phyloP scores from a whole-genome alignment of 164 flowering plant species.

The Tetracentron sinense region DNA sequence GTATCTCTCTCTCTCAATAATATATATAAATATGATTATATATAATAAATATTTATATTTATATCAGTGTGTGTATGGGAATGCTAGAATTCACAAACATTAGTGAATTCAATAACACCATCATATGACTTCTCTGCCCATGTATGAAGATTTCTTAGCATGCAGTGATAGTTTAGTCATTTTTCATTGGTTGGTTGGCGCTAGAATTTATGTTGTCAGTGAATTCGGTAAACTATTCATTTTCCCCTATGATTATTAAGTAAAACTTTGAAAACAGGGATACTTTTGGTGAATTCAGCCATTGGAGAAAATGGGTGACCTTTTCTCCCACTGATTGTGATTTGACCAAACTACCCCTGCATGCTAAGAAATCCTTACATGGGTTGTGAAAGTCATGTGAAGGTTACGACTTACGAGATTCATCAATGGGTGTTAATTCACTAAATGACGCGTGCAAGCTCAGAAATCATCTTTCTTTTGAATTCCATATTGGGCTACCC shows the following conservation, averaged over 20 bases:
- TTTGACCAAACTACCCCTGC: background rate
- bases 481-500: no score
- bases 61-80: background rate
- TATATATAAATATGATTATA: no score
- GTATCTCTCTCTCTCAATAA: slow-evolving; percentile 41
- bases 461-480: no score
- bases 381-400: no score
- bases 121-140: no score
- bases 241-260: background rate
- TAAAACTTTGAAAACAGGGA: background rate
- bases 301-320: background rate
- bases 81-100: background rate
- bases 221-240: background rate
- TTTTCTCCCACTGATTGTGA: background rate
- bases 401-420: no score
- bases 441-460: no score
- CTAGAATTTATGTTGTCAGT: background rate
- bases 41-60: background rate
- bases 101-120: background rate
- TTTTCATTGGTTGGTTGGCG: no score
- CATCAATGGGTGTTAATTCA: background rate
- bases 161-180: no score
- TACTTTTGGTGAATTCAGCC: background rate
- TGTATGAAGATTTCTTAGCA: no score
- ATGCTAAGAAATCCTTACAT: no score